Evolutionary conservation across 2,329 filamentous ascomycete species (phyloP).

Genomic region (Claviceps pazoutovae): DNA sequence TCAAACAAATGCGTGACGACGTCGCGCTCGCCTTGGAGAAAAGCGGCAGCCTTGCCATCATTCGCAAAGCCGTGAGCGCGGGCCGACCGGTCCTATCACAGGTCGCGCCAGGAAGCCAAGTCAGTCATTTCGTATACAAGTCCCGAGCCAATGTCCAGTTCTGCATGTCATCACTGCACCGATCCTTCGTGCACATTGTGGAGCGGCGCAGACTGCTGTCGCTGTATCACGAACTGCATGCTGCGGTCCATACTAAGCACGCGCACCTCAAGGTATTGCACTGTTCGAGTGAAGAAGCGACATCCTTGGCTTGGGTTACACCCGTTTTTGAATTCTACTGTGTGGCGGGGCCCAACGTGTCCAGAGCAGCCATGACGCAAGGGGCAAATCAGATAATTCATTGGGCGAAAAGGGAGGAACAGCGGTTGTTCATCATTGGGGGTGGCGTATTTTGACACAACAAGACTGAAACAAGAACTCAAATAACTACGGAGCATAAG

Average conservation of each 20-base stretch:
- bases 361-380: constrained; percentile 55
- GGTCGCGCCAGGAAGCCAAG: constrained; percentile 63
- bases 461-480: too few species aligned
- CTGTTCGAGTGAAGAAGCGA: constrained; percentile 57
- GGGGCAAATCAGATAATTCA: constrained; percentile 80
- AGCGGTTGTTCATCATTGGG: constrained; percentile 89
- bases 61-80: constrained; percentile 53
- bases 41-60: constrained; percentile 60
- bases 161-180: constrained; percentile 69
- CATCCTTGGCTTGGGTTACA: constrained; percentile 80
- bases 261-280: constrained; percentile 80
- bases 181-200: constrained; percentile 46
- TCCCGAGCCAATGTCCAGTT: constrained; percentile 92
- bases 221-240: constrained; percentile 74
- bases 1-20: constrained; percentile 58
- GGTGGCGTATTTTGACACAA: constrained; percentile 61
- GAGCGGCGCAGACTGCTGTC: constrained; percentile 62
- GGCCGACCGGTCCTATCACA: constrained; percentile 61
- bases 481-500: too few species aligned
- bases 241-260: constrained; percentile 70
- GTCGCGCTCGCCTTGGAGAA: constrained; percentile 56
- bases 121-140: constrained; percentile 93
- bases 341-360: constrained; percentile 64
- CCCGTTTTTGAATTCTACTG: constrained; percentile 90
- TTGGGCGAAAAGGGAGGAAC: constrained; percentile 85